A percentile compares a stretch with the other conserved stretches of the same genome.
Conservation (phyloP, 2,329 filamentous ascomycete genomes). For the Rhinocladiella mackenziei region DNA sequence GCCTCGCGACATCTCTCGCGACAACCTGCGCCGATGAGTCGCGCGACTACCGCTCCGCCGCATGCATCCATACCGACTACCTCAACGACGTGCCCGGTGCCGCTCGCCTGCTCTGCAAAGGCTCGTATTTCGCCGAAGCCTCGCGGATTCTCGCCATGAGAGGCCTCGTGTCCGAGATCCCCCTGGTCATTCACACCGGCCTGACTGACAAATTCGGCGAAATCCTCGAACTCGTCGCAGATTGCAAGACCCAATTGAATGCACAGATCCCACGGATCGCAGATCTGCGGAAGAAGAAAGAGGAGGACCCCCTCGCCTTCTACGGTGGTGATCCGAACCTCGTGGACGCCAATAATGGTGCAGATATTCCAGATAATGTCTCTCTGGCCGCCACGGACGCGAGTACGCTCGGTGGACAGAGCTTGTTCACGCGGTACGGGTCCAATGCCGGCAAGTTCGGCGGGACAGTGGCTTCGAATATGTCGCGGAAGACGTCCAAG, state of each 20-base stretch:
- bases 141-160: constrained; percentile 68
- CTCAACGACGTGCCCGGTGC: constrained; percentile 67
- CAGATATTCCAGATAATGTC: constrained; percentile 83
- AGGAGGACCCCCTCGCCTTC: constrained; percentile 80
- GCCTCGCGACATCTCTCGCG: constrained; percentile 69
- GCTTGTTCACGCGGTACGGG: constrained; percentile 86
- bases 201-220: constrained; percentile 75
- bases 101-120: constrained; percentile 76
- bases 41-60: constrained; percentile 77
- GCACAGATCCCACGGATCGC: constrained; percentile 81
- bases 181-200: constrained; percentile 67
- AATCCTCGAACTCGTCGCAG: constrained; percentile 86
- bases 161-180: constrained; percentile 59
- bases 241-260: constrained; percentile 79
- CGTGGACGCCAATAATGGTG: constrained; percentile 49
- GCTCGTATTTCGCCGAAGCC: constrained; percentile 84
- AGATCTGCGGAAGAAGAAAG: constrained; percentile 76
- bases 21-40: constrained; percentile 71
- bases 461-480: constrained; percentile 61
- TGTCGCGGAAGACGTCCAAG: constrained; percentile 76
- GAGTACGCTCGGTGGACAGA: constrained; percentile 71
- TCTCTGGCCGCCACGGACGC: constrained; percentile 82
- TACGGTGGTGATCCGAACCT: constrained; percentile 70
- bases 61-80: constrained; percentile 76
- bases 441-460: constrained; percentile 45